Percentiles rank a stretch among this genome's conserved stretches.
Conservation (phyloP, 1,284 basidiomycete genomes). For the Trichosporon sp. region DNA sequence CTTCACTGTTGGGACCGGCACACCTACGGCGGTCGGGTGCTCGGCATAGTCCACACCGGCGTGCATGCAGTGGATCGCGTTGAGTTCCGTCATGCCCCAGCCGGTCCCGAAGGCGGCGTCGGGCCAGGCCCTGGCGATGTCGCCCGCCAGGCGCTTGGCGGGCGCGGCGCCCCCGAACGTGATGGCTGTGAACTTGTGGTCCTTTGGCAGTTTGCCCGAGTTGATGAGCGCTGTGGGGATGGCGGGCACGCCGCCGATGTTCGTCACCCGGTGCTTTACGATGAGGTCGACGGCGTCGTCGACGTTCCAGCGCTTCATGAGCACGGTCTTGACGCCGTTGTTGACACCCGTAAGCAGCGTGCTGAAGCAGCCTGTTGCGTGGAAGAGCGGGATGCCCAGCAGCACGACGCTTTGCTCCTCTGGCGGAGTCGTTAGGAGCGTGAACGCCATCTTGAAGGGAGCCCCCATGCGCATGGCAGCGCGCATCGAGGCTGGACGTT, state of each 20-base stretch:
- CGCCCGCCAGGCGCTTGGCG: constrained; percentile 40
- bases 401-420: constrained; percentile 26
- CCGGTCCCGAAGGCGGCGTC: constrained; percentile 39
- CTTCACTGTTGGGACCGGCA: constrained; percentile 45
- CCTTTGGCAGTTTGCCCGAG: constrained; percentile 38
- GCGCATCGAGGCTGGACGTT: constrained; percentile 39
- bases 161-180: constrained; percentile 54
- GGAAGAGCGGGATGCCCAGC: constrained; percentile 51
- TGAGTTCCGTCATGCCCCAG: constrained; percentile 53
- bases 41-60: constrained; percentile 47
- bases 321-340: constrained; percentile 46
- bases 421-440: constrained; percentile 24
- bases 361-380: constrained; percentile 51
- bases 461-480: constrained; percentile 43
- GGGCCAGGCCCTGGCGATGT: constrained; percentile 45
- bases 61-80: constrained; percentile 45
- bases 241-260: constrained; percentile 51
- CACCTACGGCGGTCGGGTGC: constrained; percentile 33
- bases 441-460: constrained; percentile 39
- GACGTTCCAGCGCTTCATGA: constrained; percentile 46
- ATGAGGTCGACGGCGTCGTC: constrained; percentile 43
- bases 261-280: constrained; percentile 42
- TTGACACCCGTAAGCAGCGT: constrained; percentile 46
- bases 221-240: constrained; percentile 46
- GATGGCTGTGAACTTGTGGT: constrained; percentile 41